Conservation (phyloP, 225 moss, liverwort and hornwort genomes). For the Climacium dendroides region DNA sequence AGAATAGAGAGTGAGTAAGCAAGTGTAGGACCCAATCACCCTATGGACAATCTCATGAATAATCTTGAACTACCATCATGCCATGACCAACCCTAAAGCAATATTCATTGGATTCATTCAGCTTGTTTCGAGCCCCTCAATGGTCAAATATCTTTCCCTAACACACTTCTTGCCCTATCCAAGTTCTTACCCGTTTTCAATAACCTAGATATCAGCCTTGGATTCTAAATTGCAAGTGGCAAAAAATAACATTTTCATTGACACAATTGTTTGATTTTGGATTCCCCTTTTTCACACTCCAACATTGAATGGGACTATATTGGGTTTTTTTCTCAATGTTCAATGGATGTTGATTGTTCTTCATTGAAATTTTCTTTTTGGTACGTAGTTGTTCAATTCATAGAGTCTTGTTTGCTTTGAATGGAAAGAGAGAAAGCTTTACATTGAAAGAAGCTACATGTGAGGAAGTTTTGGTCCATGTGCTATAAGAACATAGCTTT, state of each 20-base stretch:
- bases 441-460: background rate
- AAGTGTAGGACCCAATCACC: too few relatives aligned
- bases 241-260: too few relatives aligned
- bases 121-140: fast-evolving
- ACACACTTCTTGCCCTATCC: too few relatives aligned
- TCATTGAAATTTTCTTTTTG: fast-evolving
- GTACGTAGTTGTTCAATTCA: background rate
- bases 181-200: fast-evolving
- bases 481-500: background rate
- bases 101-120: fast-evolving
- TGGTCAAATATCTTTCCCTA: too few relatives aligned
- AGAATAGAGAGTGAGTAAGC: too few relatives aligned
- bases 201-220: fast-evolving
- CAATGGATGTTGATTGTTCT: background rate
- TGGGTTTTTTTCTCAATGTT: background rate
- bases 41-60: too few relatives aligned
- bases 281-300: background rate
- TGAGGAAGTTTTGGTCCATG: background rate
- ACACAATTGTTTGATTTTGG: fast-evolving
- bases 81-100: too few relatives aligned
- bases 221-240: background rate
- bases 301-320: background rate
- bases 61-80: too few relatives aligned
- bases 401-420: background rate
- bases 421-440: fast-evolving